phyloP scores from a whole-genome alignment of 2,329 filamentous ascomycete genomes.

The Trichoderma pleuroti region DNA sequence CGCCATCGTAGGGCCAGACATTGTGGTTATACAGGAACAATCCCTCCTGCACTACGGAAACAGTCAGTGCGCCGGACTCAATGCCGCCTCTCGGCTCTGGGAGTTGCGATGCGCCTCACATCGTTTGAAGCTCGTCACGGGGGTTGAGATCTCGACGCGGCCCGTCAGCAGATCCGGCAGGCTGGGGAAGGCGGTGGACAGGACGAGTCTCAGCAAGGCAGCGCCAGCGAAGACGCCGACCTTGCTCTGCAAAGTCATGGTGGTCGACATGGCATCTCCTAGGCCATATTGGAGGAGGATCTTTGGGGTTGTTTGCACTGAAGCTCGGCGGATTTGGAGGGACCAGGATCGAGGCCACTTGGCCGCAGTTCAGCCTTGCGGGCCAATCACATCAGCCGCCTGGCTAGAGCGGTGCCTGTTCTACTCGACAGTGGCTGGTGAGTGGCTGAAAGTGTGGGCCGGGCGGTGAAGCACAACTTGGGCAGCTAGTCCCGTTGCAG shows the following conservation, averaged over 20 bases:
- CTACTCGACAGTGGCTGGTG: not conserved
- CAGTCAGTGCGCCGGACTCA: not conserved
- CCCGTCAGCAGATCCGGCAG: constrained; percentile 82
- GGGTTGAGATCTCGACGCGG: constrained; percentile 94
- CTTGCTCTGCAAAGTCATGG: constrained; percentile 41
- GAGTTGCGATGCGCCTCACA: constrained; percentile 51
- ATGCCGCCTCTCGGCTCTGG: not conserved
- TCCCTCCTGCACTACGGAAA: constrained; percentile 77
- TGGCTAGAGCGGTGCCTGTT: not conserved
- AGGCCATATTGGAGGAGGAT: constrained; percentile 23
- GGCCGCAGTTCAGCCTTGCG: constrained; percentile 25
- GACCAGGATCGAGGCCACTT: constrained; percentile 29
- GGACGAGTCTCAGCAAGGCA: constrained; percentile 70
- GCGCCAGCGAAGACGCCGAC: constrained; percentile 68
- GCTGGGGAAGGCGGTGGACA: constrained; percentile 77
- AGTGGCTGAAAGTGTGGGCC: constrained; percentile 13
- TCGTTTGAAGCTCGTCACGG: constrained; percentile 97
- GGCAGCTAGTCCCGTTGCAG: constrained; percentile 21
- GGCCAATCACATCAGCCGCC: not conserved
- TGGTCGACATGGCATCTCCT: constrained; percentile 36
- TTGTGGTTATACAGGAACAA: constrained; percentile 94
- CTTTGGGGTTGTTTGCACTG: not conserved
- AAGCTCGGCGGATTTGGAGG: not conserved
- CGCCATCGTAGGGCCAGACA: constrained; percentile 95
- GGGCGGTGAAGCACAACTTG: constrained; percentile 26